Evolutionary conservation across 176 grass and related monocot genomes (phyloP), one percentile per base, ranked within the genome.

Genomic region (Alloteropsis semialata): DNA sequence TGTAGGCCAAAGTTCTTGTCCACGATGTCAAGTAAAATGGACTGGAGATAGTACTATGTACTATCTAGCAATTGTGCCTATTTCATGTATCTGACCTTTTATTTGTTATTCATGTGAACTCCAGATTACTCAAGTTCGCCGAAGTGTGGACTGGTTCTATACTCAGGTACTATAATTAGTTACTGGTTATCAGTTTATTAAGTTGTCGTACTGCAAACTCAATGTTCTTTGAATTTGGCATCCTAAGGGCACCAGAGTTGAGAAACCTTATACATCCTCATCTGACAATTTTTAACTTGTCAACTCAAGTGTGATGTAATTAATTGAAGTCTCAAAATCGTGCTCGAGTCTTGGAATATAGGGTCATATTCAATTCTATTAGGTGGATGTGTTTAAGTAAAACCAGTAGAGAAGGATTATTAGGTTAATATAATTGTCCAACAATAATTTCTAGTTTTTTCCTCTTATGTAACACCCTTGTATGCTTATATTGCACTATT

Each of bases 101-200:
- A 8, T 68, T 51, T 65, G 0, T 56, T 70, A 54, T 73, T 84
- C 33, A 19, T 69, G 15, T 89, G 53, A 2, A 77, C 36, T 89
- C 58, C 89, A 96, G 93, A 80, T 93, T 85, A 75, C 36, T 85
- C 91, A 96, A 34, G 76, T 96, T 84, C 96, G 93, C 50, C 88
- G 69, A 75, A 93, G 88, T 44, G 39, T 89, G 79, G 88, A 92
- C 63, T 95, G 96, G 93, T 82, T 99, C 75, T 87, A 88, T 62
- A 77, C 85, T 86, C 93, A 99, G 91, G 96, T 99, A 90, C n/a
- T 49, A 44, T 32, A 56, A 58, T 74, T 57, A 16, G 45, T 33
- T 55, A 77, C 10, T 44, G 18, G 6, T 9, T 62, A 24, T 36
- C 36, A 15, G 0, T 71, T 54, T 89, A 12, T 75, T 75, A 60